Conservation (phyloP, 2,329 filamentous ascomycete species). For the Ceratocystis cubensis region DNA sequence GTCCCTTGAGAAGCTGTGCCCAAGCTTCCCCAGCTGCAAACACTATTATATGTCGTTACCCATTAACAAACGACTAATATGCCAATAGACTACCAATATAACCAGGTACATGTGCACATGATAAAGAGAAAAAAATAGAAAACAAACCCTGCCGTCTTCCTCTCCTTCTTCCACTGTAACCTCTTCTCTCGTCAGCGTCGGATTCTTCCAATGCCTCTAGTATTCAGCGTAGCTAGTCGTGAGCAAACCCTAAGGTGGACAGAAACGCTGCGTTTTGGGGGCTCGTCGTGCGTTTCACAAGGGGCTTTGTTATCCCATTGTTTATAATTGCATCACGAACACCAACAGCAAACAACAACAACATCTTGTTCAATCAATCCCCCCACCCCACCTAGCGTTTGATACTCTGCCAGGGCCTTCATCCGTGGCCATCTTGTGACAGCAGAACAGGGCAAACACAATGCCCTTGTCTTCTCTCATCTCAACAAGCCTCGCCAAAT, state of each 20-base stretch:
- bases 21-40: no score
- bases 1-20: no score
- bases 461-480: constrained; percentile 6
- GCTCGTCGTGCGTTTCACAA: background rate
- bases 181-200: background rate
- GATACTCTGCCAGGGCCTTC: background rate
- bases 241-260: background rate
- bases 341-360: background rate
- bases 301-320: background rate
- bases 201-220: background rate
- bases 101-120: no score
- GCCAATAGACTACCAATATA: background rate
- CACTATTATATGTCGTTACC: no score
- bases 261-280: background rate
- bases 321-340: background rate
- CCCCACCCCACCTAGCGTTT: background rate
- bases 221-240: background rate
- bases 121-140: no score
- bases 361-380: background rate
- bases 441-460: background rate
- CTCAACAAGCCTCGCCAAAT: constrained; percentile 3
- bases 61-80: background rate
- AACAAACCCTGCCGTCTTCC: no score
- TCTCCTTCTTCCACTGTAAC: background rate
- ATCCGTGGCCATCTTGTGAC: background rate